Conservation (phyloP, 495 filamentous ascomycete genomes). For the Penicillium soppii region DNA sequence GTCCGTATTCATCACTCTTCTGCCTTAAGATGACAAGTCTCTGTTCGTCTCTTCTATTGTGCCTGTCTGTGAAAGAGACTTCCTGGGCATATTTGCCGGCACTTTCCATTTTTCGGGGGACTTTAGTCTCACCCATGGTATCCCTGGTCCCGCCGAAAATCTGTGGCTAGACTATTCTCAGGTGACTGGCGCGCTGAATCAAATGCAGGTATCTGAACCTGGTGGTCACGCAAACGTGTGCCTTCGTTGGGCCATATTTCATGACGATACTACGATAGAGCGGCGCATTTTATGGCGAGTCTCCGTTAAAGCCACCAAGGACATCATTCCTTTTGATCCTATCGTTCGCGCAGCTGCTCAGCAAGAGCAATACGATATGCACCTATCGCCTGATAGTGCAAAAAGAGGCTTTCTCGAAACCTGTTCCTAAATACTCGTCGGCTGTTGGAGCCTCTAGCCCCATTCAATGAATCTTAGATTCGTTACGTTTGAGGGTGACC, state of each 20-base stretch:
- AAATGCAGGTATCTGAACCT: constrained; percentile 20
- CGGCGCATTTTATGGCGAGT: constrained; percentile 17
- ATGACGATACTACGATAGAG: constrained; percentile 10
- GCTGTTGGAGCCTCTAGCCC: too few relatives aligned
- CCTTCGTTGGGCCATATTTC: constrained; percentile 16
- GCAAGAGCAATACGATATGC: constrained; percentile 21
- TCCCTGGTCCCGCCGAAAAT: constrained; percentile 16
- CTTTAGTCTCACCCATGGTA: constrained; percentile 8
- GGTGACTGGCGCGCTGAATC: constrained; percentile 23
- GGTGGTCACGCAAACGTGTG: constrained; percentile 17
- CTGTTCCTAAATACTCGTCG: too few relatives aligned
- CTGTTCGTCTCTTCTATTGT: too few relatives aligned
- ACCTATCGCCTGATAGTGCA: constrained; percentile 11
- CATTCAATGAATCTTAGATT: too few relatives aligned
- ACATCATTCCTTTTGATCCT: constrained; percentile 20
- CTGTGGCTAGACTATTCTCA: constrained; percentile 28
- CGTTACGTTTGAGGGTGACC: too few relatives aligned
- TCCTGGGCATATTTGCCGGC: too few relatives aligned
- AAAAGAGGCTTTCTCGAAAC: constrained; percentile 16
- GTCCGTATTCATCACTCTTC: constrained; percentile 12
- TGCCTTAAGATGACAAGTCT: constrained; percentile 12
- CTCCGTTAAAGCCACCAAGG: constrained; percentile 15
- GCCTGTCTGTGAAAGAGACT: too few relatives aligned
- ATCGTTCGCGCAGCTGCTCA: constrained; percentile 15
- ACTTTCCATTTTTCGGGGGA: too few relatives aligned